These are phyloP conservation scores for Solanum pennellii DNA, from an alignment of 257 asterid genomes.

Conservation along the genomic window DNA sequence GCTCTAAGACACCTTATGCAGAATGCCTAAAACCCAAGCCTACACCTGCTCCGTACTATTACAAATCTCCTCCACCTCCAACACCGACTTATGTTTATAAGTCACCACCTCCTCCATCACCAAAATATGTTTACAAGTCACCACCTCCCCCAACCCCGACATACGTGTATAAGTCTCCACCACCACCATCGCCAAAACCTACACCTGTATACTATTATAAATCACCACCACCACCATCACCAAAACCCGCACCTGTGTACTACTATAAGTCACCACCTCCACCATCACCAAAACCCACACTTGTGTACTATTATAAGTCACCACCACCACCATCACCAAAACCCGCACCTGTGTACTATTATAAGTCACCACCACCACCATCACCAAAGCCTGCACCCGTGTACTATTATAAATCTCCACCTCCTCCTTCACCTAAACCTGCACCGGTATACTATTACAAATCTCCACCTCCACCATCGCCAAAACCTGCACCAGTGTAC, in stretches of 20 bases:
- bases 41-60: conserved; percentile 1
- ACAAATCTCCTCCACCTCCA: conserved; percentile 9
- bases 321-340: background rate
- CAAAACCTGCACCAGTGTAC: background rate
- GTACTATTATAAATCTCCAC: too few species aligned
- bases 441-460: fast-evolving
- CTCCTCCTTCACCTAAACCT: fast-evolving
- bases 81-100: conserved; percentile 1
- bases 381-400: background rate
- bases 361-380: background rate
- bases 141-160: conserved; percentile 21
- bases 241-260: background rate
- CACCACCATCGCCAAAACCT: conserved; percentile 12
- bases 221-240: background rate
- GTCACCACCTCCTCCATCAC: conserved; percentile 35
- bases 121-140: conserved; percentile 11
- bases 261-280: background rate
- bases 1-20: conserved; percentile 1
- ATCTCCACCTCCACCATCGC: background rate
- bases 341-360: background rate
- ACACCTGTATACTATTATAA: background rate
- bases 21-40: conserved; percentile 5
- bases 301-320: background rate
- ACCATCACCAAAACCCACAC: background rate
- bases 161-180: background rate